Evolutionary conservation across 129 eudicot genomes (phyloP).

Genomic region (Gnaphalium uliginosum): DNA sequence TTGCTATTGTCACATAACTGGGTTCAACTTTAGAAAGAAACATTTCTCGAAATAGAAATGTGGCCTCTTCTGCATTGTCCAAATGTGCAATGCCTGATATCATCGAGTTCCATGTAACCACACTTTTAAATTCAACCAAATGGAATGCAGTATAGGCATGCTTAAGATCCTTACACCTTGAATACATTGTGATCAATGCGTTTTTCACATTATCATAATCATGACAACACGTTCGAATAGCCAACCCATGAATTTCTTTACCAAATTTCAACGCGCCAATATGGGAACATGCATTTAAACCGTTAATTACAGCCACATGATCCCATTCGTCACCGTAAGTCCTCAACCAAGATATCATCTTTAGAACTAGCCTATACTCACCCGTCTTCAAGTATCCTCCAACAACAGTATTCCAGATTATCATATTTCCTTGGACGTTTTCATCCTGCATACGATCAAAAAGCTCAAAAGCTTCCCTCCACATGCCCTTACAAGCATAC

Average conservation of each 20-base stretch:
- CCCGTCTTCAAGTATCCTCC: conserved; percentile 65
- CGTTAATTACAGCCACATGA: conserved; percentile 53
- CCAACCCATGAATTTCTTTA: conserved; percentile 56
- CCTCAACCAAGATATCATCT: conserved; percentile 46
- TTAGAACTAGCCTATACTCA: conserved; percentile 38
- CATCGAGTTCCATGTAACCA: conserved; percentile 67
- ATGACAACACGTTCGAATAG: conserved; percentile 42
- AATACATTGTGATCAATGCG: conserved; percentile 60
- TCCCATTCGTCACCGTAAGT: conserved; percentile 37
- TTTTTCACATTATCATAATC: conserved; percentile 51
- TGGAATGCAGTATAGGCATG: conserved; percentile 46
- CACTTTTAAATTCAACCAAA: conserved; percentile 34
- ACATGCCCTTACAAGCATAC: conserved; percentile 47
- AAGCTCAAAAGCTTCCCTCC: conserved; percentile 60
- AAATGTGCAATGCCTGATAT: conserved; percentile 58
- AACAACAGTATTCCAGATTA: conserved; percentile 60
- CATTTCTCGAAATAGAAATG: conserved; percentile 59
- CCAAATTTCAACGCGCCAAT: conserved; percentile 40
- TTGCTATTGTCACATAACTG: conserved; percentile 60
- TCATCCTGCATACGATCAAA: conserved; percentile 45
- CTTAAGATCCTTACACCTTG: conserved; percentile 58
- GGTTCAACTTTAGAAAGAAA: conserved; percentile 43
- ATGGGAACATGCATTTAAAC: conserved; percentile 65
- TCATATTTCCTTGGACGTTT: conserved; percentile 40
- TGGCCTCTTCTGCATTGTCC: conserved; percentile 53